phyloP scores from a whole-genome alignment of 805 yeast species.

The Metschnikowia koreensis region DNA sequence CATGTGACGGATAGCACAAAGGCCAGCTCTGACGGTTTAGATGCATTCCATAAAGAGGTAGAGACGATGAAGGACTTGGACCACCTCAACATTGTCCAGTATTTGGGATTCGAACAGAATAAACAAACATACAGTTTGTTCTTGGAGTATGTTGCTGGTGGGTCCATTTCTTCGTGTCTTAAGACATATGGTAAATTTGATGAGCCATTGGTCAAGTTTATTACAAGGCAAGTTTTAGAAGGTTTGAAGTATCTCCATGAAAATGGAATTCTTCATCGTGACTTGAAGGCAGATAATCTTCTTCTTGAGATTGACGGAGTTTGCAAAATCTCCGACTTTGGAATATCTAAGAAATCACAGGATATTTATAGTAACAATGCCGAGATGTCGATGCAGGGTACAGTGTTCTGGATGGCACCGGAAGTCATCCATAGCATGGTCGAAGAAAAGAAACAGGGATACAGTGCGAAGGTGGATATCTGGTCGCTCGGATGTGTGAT shows the following conservation, averaged over 20 bases:
- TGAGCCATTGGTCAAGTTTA: constrained; percentile 66
- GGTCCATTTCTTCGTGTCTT: constrained; percentile 86
- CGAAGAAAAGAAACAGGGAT: constrained; percentile 77
- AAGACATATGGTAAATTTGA: constrained; percentile 83
- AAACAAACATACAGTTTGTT: constrained; percentile 79
- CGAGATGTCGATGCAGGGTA: constrained; percentile 98
- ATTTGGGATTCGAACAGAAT: constrained; percentile 84
- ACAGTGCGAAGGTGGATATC: constrained; percentile 95
- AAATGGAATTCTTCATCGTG: constrained; percentile 87
- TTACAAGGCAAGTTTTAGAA: constrained; percentile 75
- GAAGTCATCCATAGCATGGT: constrained; percentile 88
- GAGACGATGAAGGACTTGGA: constrained; percentile 92
- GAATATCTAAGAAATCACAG: constrained; percentile 74
- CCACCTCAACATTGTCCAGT: constrained; percentile 92
- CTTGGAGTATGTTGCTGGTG: constrained; percentile 96
- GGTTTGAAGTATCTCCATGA: constrained; percentile 89
- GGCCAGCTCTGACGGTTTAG: constrained; percentile 58
- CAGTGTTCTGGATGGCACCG: constrained; percentile 99
- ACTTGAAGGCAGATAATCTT: constrained; percentile 90
- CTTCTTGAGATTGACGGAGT: constrained; percentile 88
- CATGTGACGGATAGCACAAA: constrained; percentile 39
- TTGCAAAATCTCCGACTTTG: constrained; percentile 94
- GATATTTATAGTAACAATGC: constrained; percentile 89
- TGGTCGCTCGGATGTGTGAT: constrained; percentile 99
- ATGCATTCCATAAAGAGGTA: constrained; percentile 85